These are phyloP conservation scores for Plantago ovata DNA, from an alignment of 257 asterid genomes.

Conservation along the genomic window DNA sequence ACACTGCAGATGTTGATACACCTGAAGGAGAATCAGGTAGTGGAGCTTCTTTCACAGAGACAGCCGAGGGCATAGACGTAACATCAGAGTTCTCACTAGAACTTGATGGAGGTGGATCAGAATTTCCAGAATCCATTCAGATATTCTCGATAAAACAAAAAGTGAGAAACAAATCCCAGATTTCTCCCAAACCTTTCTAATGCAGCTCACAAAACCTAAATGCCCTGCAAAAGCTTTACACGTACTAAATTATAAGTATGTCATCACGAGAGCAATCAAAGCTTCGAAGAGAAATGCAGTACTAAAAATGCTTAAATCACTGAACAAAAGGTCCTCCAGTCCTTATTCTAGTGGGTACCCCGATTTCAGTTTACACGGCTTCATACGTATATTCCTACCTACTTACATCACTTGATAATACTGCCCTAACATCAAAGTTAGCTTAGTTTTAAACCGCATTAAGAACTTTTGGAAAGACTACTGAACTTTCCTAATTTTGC, in stretches of 20 bases:
- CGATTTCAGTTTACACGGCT: background rate
- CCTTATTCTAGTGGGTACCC: background rate
- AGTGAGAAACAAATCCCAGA: constrained; percentile 12
- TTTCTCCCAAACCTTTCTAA: constrained; percentile 13
- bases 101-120: constrained; percentile 35
- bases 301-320: constrained; percentile 9
- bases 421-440: too few relatives aligned
- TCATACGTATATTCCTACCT: background rate
- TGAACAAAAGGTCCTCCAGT: background rate
- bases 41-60: constrained; percentile 35
- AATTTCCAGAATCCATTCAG: constrained; percentile 66
- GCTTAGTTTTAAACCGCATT: too few relatives aligned
- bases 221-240: background rate
- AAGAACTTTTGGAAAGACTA: too few relatives aligned
- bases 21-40: constrained; percentile 42
- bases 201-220: constrained; percentile 6
- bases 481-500: too few relatives aligned
- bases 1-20: constrained; percentile 44
- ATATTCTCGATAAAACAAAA: constrained; percentile 16
- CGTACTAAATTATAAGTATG: background rate
- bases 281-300: constrained; percentile 4
- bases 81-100: constrained; percentile 43
- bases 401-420: too few relatives aligned
- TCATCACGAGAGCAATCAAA: constrained; percentile 19
- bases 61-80: constrained; percentile 31